Evolutionary conservation across 352 stramenopile species (phyloP), one percentile per base, ranked within the genome.

Genomic region (Phytopythium vexans): DNA sequence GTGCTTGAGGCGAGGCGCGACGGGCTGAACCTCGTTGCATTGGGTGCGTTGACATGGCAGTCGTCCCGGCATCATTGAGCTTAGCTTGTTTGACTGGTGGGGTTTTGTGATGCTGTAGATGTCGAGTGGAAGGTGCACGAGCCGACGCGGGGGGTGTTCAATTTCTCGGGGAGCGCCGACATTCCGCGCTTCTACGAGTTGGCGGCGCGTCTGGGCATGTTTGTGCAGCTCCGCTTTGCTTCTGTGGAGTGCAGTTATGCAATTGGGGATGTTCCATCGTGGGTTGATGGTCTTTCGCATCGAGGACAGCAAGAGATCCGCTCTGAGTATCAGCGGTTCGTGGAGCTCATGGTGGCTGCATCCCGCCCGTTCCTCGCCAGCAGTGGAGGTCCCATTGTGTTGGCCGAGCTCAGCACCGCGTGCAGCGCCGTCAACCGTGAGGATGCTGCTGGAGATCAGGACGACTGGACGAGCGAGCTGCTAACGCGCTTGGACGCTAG

Each of bases 71-170:
- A 38, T 49, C 21, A 40, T 34, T 36, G 36, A 44, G 1, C 14
- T 51, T 31, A 31, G 12, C 8, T 37, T 48, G 15, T 57, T 36
- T 35, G 16, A 34, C 7, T 53, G 42, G 37, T 27, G 7, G 16
- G 41, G 44, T 12, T 52, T 32, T 38, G 16, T 38, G 1, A 39
- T 58, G 32, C 10, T 66, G 45, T 57, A 90, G 78, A 92, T 62
- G 65, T 92, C 8, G 79, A 82, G 46, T 92, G 82, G 82, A 81
- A 85, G 53, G 46, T 88, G 36, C 77, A 92, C 45, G 78, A 92
- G 33, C 72, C 66, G 42, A 58, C 72, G 45, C 70, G 65, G 0
- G 78, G 73, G 8, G 71, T 76, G 15, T 82, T 77, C n/a, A 70
- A 86, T 27, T 75, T 89, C 15, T 50, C 48, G 0, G 74, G 58